These are phyloP conservation scores for Microcos paniculata DNA, from an alignment of 345 rosid genomes.

Conservation along the genomic window DNA sequence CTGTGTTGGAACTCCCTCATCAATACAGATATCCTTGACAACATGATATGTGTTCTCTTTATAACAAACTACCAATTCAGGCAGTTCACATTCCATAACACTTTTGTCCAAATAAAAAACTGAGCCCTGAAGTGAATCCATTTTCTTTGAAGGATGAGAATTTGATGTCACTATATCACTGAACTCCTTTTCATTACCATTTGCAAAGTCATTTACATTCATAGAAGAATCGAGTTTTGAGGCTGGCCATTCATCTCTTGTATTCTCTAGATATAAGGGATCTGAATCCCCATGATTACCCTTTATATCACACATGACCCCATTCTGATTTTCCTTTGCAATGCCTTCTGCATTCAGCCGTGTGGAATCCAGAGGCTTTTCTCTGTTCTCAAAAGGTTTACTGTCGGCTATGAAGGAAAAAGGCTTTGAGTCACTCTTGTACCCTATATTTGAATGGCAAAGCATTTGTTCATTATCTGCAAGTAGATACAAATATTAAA, in stretches of 20 bases:
- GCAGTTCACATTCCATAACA: constrained; percentile 49
- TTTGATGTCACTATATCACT: constrained; percentile 19
- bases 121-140: constrained; percentile 34
- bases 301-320: constrained; percentile 18
- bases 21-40: constrained; percentile 77
- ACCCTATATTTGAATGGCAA: constrained; percentile 35
- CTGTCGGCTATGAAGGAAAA: constrained; percentile 15
- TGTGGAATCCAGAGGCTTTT: constrained; percentile 33
- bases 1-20: constrained; percentile 61
- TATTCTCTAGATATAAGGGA: constrained; percentile 15
- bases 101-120: constrained; percentile 56
- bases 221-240: constrained; percentile 23
- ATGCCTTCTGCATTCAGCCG: constrained; percentile 33
- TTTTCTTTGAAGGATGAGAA: constrained; percentile 19
- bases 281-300: constrained; percentile 24
- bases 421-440: constrained; percentile 25
- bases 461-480: constrained; percentile 55
- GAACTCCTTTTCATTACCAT: constrained; percentile 25
- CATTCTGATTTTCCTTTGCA: constrained; percentile 29
- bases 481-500: constrained; percentile 16
- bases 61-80: constrained; percentile 72
- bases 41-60: constrained; percentile 52
- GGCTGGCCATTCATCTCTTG: constrained; percentile 26
- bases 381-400: constrained; percentile 33
- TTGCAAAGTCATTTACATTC: constrained; percentile 16